Percentiles rank a stretch among this genome's conserved stretches.
phyloP scores from a whole-genome alignment of 345 rosid genomes.

The Euphorbia peplus region DNA sequence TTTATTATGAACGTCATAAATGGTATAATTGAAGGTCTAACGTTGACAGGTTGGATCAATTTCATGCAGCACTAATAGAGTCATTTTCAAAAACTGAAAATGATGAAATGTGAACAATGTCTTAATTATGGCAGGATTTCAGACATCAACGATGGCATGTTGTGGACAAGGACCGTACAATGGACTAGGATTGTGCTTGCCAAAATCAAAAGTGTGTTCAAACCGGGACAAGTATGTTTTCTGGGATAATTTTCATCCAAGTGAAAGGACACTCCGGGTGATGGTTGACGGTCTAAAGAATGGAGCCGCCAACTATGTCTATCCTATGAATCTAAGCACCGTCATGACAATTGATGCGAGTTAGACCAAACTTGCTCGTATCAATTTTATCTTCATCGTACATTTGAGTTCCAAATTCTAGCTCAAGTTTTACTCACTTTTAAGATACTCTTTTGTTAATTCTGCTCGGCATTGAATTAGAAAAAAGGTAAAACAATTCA shows the following conservation, averaged over 20 bases:
- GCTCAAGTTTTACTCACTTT: too few relatives aligned
- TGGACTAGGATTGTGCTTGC: background rate
- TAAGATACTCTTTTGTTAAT: too few relatives aligned
- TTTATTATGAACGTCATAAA: background rate
- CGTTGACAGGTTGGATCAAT: too few relatives aligned
- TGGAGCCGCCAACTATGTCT: background rate
- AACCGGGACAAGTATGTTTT: slow-evolving; percentile 2
- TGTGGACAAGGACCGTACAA: slow-evolving; percentile 5
- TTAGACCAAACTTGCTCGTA: too few relatives aligned
- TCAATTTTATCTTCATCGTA: too few relatives aligned
- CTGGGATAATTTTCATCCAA: slow-evolving; percentile 7
- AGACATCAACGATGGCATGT: background rate
- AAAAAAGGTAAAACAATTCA: too few relatives aligned
- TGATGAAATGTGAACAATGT: background rate
- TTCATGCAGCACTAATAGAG: too few relatives aligned
- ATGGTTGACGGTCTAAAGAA: background rate
- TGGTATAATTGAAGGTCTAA: too few relatives aligned
- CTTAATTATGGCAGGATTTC: slow-evolving; percentile 3
- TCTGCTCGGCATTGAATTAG: too few relatives aligned
- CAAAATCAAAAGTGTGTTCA: slow-evolving; percentile 8
- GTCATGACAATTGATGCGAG: background rate
- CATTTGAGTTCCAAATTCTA: too few relatives aligned
- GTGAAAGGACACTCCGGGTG: background rate
- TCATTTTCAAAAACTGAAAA: too few relatives aligned
- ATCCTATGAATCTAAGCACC: background rate